Percentiles rank a stretch among this genome's conserved stretches.
These are phyloP conservation scores for Buxus sempervirens DNA, from an alignment of 164 flowering plant species.

Conservation along the genomic window DNA sequence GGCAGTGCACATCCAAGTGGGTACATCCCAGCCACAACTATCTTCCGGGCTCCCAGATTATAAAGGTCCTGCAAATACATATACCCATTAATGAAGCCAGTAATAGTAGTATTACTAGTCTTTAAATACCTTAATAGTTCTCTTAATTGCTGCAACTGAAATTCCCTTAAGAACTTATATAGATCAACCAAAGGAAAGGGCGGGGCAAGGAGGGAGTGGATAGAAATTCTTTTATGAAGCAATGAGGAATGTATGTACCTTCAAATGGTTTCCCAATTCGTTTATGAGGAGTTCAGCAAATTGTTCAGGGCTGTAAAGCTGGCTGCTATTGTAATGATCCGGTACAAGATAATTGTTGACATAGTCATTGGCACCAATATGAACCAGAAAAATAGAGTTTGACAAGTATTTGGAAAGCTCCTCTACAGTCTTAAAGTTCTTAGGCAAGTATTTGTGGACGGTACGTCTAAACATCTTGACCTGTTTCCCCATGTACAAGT, in stretches of 20 bases:
- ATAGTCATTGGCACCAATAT: constrained; percentile 16
- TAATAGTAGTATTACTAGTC: too few species aligned
- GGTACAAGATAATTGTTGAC: constrained; percentile 15
- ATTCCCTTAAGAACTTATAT: not conserved
- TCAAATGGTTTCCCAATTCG: not conserved
- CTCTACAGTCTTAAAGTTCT: not conserved
- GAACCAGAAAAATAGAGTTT: constrained; percentile 9
- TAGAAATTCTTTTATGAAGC: not conserved
- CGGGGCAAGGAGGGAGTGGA: not conserved
- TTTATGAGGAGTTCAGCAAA: not conserved
- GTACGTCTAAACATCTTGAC: constrained; percentile 8
- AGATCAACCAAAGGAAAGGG: not conserved
- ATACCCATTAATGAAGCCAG: not conserved
- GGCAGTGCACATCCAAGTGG: constrained; percentile 43
- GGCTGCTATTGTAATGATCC: not conserved
- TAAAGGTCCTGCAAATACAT: constrained; percentile 7
- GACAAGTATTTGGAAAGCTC: constrained; percentile 11
- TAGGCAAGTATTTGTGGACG: constrained; percentile 5
- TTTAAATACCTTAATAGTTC: too few species aligned
- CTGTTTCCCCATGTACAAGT: constrained; percentile 6
- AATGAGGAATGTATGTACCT: not conserved
- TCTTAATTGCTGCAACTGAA: not conserved
- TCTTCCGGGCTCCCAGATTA: constrained; percentile 12
- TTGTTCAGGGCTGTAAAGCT: not conserved
- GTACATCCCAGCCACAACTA: constrained; percentile 14